Conservation (phyloP, 2,329 filamentous ascomycete genomes). For the Proliferodiscus dingleyae region DNA sequence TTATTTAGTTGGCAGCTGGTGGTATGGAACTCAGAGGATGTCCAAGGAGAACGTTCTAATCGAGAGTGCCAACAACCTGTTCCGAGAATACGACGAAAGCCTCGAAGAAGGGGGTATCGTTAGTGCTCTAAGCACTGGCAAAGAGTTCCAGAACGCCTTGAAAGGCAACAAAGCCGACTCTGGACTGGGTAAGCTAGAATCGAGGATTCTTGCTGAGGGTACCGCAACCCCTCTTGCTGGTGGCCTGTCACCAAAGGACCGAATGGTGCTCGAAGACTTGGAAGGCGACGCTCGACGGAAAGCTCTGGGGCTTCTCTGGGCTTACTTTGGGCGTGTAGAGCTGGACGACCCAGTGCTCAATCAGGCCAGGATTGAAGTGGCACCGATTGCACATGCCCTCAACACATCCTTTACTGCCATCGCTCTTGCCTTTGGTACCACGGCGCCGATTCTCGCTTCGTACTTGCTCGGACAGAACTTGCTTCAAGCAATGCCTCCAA, state of each 20-base stretch:
- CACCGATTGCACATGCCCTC: slow-evolving; percentile 77
- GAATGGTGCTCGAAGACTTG: slow-evolving; percentile 69
- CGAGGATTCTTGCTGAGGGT: slow-evolving; percentile 64
- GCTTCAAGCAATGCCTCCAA: slow-evolving; percentile 82
- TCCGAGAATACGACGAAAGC: slow-evolving; percentile 84
- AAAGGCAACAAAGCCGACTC: slow-evolving; percentile 74
- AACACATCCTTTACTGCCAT: slow-evolving; percentile 86
- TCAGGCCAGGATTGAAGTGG: slow-evolving; percentile 82
- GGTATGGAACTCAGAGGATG: slow-evolving; percentile 91
- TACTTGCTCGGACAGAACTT: slow-evolving; percentile 81
- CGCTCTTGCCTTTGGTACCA: slow-evolving; percentile 79
- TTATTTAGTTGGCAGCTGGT: slow-evolving; percentile 94
- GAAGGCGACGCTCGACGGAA: slow-evolving; percentile 80
- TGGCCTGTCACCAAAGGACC: slow-evolving; percentile 68
- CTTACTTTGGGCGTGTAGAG: slow-evolving; percentile 85
- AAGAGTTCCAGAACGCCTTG: slow-evolving; percentile 75
- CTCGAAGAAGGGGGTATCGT: slow-evolving; percentile 78
- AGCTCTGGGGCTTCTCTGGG: slow-evolving; percentile 86
- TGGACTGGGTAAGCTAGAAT: slow-evolving; percentile 78
- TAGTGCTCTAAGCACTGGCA: slow-evolving; percentile 74
- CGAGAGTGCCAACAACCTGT: slow-evolving; percentile 89
- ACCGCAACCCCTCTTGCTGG: slow-evolving; percentile 46
- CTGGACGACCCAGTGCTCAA: slow-evolving; percentile 74
- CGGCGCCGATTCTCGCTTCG: slow-evolving; percentile 73
- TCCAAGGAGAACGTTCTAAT: slow-evolving; percentile 93